phyloP scores from a whole-genome alignment of 2,329 filamentous ascomycete genomes.

The Xylariaceae sp. region DNA sequence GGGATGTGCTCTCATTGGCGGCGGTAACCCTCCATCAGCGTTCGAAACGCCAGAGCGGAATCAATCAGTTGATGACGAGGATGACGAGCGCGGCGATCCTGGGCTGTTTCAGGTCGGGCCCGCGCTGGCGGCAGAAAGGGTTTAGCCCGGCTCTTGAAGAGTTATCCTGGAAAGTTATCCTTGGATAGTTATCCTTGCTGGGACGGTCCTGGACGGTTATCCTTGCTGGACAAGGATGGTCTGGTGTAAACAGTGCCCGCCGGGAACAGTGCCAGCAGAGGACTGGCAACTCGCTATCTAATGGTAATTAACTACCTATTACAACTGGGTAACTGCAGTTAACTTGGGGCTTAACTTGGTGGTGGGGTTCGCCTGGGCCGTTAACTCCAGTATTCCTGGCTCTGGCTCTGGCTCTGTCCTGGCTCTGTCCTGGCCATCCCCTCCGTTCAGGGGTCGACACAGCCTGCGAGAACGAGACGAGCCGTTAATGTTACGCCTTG shows the following conservation, averaged over 20 bases:
- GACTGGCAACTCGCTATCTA: too few relatives aligned
- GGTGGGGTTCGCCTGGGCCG: constrained; percentile 5
- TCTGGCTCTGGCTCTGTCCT: neutral
- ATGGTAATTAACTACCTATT: too few relatives aligned
- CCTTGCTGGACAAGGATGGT: constrained; percentile 9
- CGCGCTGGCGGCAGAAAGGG: constrained; percentile 16
- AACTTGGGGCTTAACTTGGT: neutral
- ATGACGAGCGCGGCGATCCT: constrained; percentile 25
- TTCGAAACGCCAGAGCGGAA: constrained; percentile 32
- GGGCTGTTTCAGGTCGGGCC: constrained; percentile 33
- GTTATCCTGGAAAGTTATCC: constrained; percentile 1
- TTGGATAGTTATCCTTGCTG: constrained; percentile 4
- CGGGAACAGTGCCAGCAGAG: neutral
- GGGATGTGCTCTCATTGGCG: constrained; percentile 13
- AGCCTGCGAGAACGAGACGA: constrained; percentile 4
- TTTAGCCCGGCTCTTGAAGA: constrained; percentile 8
- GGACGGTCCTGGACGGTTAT: neutral
- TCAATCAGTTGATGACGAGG: constrained; percentile 18
- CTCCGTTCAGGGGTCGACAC: constrained; percentile 7
- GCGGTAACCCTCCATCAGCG: constrained; percentile 20
- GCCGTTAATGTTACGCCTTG: constrained; percentile 12
- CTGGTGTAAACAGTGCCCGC: constrained; percentile 1
- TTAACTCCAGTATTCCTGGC: too few relatives aligned
- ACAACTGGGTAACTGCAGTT: neutral
- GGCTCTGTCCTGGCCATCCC: neutral